Evolutionary conservation across 2,329 filamentous ascomycete species (phyloP).

Genomic region (Ophiocordyceps camponoti-saundersi): DNA sequence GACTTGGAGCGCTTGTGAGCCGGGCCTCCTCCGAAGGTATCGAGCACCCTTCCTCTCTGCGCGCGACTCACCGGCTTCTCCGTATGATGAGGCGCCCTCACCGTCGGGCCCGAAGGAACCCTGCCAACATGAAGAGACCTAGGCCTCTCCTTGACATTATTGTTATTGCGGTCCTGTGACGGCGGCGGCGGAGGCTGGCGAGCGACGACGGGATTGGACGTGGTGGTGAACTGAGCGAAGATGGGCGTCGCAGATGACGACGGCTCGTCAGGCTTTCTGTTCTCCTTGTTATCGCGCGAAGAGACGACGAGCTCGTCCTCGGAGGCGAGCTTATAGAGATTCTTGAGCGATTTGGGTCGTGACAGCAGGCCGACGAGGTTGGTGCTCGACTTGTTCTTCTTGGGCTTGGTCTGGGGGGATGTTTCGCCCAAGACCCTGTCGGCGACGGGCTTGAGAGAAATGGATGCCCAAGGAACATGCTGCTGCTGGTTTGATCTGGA

Average conservation of each 20-base stretch:
- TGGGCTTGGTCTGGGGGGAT: slow-evolving; percentile 44
- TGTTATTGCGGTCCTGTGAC: too few species aligned
- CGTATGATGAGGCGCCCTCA: slow-evolving; percentile 3
- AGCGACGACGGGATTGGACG: background rate
- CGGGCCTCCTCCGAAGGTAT: slow-evolving; percentile 17
- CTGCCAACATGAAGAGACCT: too few species aligned
- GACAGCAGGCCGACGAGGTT: slow-evolving; percentile 66
- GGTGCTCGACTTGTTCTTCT: slow-evolving; percentile 69
- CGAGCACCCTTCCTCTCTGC: slow-evolving; percentile 22
- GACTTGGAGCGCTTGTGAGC: slow-evolving; percentile 20
- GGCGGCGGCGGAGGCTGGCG: too few species aligned
- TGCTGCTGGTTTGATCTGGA: too few species aligned
- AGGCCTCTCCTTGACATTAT: too few species aligned
- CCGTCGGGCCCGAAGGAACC: too few species aligned
- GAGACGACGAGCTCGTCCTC: slow-evolving; percentile 32
- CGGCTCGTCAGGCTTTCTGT: slow-evolving; percentile 39
- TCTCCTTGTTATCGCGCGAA: slow-evolving; percentile 57
- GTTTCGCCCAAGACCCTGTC: slow-evolving; percentile 22
- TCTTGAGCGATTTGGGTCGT: slow-evolving; percentile 57
- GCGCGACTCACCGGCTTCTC: slow-evolving; percentile 16
- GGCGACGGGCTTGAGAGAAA: slow-evolving; percentile 25
- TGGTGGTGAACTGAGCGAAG: slow-evolving; percentile 52
- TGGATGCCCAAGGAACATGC: slow-evolving; percentile 9
- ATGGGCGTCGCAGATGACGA: slow-evolving; percentile 44
- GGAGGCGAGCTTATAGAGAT: slow-evolving; percentile 35